Base-by-base conservation (phyloP, 2,329 filamentous ascomycete species). In the Cercospora sp. region DNA sequence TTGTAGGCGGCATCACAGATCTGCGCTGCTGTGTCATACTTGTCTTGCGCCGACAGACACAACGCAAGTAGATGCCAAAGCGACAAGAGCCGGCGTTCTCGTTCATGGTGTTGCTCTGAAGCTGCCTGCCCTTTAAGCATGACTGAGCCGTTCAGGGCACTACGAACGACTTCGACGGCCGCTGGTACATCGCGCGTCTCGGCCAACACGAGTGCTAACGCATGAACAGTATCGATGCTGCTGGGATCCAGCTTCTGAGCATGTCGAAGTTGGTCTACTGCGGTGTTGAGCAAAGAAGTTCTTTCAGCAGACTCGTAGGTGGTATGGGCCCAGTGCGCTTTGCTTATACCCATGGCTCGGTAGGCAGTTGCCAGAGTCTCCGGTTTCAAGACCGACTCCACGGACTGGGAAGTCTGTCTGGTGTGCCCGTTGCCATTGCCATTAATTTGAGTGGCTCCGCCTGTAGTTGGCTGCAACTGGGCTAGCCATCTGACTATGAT, bases 1-100 rank as follows among this genome's bases (percentile, higher is more conserved):
- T 97, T 93, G 76, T 98, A 91, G 3, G 93, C 94, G 28, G 92
- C 93, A 77, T 97, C 93, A 73, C 94, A 98, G 34, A 93, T 90
- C 75, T 90, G 89, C 30, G 88, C 86, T 1, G 95, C 94, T 78
- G 91, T 90, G 61, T 88, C 83, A 74, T 91, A 97, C 70, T 97
- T 93, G 72, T 97, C 91, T 71, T 91, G 89, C 1, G 93, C 92
- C 72, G 92, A 97, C 32, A 98, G 82, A 24, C 98, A 84, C 26
- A 99, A 84, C 0, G 93, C 90, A 58, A 99, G 85, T 16, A 99
- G 85, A 82, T 99, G 95, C 94, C 95, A 97, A 26, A 97, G 81
- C 2, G 94, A 90, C 26, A 98, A 89, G n/a, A 88, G 75, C 69
- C 85, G 85, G 61, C 85, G 84, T 77, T 93, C 89, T 66, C 88